These are phyloP conservation scores for Penicillium cosmopolitanum DNA, from an alignment of 495 filamentous ascomycete species.

Conservation along the genomic window DNA sequence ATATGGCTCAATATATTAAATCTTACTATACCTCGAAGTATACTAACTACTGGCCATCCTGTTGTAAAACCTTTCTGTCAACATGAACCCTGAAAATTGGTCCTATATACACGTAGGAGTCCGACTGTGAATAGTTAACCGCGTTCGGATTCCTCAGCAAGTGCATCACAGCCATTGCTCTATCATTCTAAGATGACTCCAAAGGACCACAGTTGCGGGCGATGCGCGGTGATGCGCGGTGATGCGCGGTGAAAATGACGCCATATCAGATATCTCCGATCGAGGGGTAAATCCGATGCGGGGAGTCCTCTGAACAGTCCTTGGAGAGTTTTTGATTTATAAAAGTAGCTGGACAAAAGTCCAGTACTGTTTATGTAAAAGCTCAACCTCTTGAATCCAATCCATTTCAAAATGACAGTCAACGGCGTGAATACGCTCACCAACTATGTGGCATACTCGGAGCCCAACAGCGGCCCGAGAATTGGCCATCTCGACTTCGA, in stretches of 20 bases:
- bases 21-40: too few species aligned
- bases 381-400: not conserved
- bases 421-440: conserved; percentile 10
- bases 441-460: conserved; percentile 31
- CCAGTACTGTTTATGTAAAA: not conserved
- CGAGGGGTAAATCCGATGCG: not conserved
- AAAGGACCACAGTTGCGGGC: not conserved
- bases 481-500: conserved; percentile 53
- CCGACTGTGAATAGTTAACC: not conserved
- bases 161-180: not conserved
- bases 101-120: not conserved
- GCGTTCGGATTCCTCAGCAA: not conserved
- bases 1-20: too few species aligned
- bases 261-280: not conserved
- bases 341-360: not conserved
- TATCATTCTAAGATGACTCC: not conserved
- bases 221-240: conserved; percentile 15
- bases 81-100: not conserved
- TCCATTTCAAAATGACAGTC: not conserved
- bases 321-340: not conserved
- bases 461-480: conserved; percentile 24
- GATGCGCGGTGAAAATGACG: not conserved
- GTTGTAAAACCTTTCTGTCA: not conserved
- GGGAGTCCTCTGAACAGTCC: not conserved
- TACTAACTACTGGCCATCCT: too few species aligned